Percentiles rank a stretch among this genome's conserved stretches.
Evolutionary conservation across 2,329 filamentous ascomycete species (phyloP).

Genomic region (Chalaropsis thielavioides): DNA sequence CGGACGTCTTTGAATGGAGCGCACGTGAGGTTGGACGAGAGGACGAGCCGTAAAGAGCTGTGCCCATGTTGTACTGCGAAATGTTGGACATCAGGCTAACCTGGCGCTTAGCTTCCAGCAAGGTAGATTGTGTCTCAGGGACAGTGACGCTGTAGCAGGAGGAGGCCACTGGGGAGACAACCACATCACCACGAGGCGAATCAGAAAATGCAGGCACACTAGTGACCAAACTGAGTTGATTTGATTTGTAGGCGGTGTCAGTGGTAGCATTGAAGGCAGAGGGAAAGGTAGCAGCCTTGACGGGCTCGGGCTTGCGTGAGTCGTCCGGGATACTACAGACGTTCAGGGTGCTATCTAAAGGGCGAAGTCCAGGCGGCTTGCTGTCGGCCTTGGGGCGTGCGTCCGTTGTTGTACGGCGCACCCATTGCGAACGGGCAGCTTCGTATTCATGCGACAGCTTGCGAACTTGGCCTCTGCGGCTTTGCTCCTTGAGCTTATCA

Average conservation of each 20-base stretch:
- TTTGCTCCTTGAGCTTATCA: slow-evolving; percentile 18
- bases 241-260: neutral
- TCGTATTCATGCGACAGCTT: slow-evolving; percentile 17
- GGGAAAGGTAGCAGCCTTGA: slow-evolving; percentile 2
- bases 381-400: neutral
- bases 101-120: slow-evolving; percentile 14
- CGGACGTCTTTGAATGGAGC: slow-evolving; percentile 1
- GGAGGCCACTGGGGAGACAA: slow-evolving; percentile 15
- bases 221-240: neutral
- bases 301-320: neutral
- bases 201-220: slow-evolving; percentile 1
- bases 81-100: slow-evolving; percentile 18
- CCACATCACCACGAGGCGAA: slow-evolving; percentile 2
- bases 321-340: slow-evolving; percentile 7
- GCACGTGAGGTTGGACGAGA: slow-evolving; percentile 14
- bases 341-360: slow-evolving; percentile 10
- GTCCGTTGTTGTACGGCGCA: slow-evolving; percentile 10
- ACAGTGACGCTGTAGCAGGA: slow-evolving; percentile 17
- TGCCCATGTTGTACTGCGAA: slow-evolving; percentile 16
- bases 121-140: slow-evolving; percentile 16
- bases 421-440: slow-evolving; percentile 16
- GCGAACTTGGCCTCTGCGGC: slow-evolving; percentile 8
- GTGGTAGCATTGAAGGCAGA: neutral
- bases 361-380: slow-evolving; percentile 13
- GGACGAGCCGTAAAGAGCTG: slow-evolving; percentile 8